Evolutionary conservation across 73 alveolate species (phyloP).

Genomic region (Urostyla sp.): DNA sequence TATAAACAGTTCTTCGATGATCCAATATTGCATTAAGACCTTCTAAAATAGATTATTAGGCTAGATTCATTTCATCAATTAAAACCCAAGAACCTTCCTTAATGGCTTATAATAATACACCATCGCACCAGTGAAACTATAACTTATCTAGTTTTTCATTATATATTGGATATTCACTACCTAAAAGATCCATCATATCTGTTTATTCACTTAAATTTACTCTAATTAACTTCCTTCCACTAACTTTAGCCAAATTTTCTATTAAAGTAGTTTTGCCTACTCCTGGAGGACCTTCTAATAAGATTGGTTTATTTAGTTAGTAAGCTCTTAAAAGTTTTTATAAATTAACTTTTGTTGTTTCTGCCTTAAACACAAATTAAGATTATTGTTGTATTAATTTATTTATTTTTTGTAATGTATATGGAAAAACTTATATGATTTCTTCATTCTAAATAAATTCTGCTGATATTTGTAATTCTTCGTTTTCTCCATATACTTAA

Average conservation of each 20-base stretch:
- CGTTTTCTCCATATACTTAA: neutral
- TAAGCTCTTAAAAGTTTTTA: conserved; percentile 84
- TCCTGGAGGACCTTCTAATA: conserved; percentile 98
- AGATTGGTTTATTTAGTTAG: conserved; percentile 82
- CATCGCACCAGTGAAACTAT: conserved; percentile 94
- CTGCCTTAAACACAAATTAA: conserved; percentile 84
- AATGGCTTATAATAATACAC: conserved; percentile 90
- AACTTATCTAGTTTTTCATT: conserved; percentile 56
- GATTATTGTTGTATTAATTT: conserved; percentile 6
- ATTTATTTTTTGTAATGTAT: conserved; percentile 31
- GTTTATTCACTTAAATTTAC: conserved; percentile 96
- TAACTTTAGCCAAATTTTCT: conserved; percentile 86
- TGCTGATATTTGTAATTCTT: neutral
- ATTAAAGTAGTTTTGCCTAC: conserved; percentile 96
- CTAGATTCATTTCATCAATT: conserved; percentile 95
- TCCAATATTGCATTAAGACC: conserved; percentile 99
- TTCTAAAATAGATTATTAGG: conserved; percentile 94
- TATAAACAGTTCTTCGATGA: conserved; percentile 93
- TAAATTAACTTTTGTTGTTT: conserved; percentile 72
- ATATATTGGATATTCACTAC: conserved; percentile 96
- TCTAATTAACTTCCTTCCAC: conserved; percentile 83
- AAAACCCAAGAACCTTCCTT: conserved; percentile 95
- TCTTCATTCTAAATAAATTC: conserved; percentile 2
- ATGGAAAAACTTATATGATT: conserved; percentile 40
- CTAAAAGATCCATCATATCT: conserved; percentile 97